Evolutionary conservation across 1,284 basidiomycete species (phyloP).

Genomic region (Ganoderma leucocontextum): DNA sequence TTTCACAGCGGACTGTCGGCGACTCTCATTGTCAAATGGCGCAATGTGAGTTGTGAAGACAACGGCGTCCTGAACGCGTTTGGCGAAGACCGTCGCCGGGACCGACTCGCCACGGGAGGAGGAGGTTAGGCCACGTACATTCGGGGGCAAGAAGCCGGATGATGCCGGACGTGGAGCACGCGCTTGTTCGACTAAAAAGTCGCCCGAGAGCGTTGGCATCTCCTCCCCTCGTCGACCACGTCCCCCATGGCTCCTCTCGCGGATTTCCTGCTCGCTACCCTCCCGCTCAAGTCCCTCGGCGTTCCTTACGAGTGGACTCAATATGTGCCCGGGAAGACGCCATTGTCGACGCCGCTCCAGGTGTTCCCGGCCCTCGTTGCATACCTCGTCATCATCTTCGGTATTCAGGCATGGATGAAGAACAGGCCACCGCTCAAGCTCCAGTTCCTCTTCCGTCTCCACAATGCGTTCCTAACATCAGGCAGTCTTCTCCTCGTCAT

Average conservation of each 20-base stretch:
- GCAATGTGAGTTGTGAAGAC: neutral
- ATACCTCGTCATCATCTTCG: constrained; percentile 93
- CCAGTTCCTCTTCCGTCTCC: constrained; percentile 89
- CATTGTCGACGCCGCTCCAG: constrained; percentile 80
- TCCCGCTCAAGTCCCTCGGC: constrained; percentile 58
- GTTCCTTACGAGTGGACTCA: constrained; percentile 65
- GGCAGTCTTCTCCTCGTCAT: constrained; percentile 86
- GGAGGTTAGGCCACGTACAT: neutral
- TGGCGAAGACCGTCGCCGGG: neutral
- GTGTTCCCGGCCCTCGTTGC: constrained; percentile 76
- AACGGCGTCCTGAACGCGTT: neutral
- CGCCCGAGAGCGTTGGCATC: constrained; percentile 35
- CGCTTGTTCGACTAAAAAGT: constrained; percentile 35
- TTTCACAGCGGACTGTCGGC: neutral
- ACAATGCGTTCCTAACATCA: constrained; percentile 88
- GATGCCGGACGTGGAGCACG: constrained; percentile 32
- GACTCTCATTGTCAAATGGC: neutral
- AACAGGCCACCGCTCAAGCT: constrained; percentile 79
- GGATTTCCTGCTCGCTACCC: constrained; percentile 67
- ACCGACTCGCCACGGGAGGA: neutral
- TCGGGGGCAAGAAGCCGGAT: constrained; percentile 11
- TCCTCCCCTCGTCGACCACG: constrained; percentile 35
- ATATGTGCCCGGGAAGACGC: constrained; percentile 80
- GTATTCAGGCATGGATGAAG: constrained; percentile 88
- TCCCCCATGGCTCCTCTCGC: constrained; percentile 73